These are phyloP conservation scores for Rhizoclosmatium globosum DNA, from an alignment of 192 early-diverging fungal species.

Conservation along the genomic window DNA sequence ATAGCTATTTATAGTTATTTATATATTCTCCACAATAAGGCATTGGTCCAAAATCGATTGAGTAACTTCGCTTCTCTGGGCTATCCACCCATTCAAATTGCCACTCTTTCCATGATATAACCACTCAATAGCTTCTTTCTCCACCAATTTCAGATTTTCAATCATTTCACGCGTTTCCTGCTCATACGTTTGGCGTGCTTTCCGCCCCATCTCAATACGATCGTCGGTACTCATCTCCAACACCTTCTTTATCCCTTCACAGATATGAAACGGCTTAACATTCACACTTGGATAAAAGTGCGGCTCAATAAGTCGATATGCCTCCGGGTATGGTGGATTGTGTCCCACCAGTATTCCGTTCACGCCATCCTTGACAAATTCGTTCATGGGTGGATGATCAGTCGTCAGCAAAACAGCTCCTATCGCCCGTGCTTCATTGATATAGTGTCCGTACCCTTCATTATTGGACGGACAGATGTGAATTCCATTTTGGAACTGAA, in stretches of 20 bases:
- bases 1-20: too few species aligned
- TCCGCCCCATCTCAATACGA: constrained; percentile 8
- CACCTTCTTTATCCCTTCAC: constrained; percentile 1
- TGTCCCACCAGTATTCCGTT: constrained; percentile 9
- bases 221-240: neutral
- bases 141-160: constrained; percentile 5
- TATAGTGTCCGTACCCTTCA: constrained; percentile 37
- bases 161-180: constrained; percentile 17
- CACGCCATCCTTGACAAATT: constrained; percentile 22
- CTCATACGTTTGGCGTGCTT: constrained; percentile 20
- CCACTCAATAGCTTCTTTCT: constrained; percentile 5
- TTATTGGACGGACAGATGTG: constrained; percentile 29
- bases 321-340: neutral
- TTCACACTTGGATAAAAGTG: neutral
- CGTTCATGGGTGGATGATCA: constrained; percentile 30
- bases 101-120: neutral
- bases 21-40: too few species aligned
- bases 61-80: too few species aligned
- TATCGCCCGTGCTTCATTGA: constrained; percentile 23
- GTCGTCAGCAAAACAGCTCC: constrained; percentile 17
- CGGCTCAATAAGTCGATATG: constrained; percentile 4
- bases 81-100: too few species aligned
- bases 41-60: too few species aligned
- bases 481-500: constrained; percentile 4
- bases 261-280: constrained; percentile 5